phyloP scores from a whole-genome alignment of 768 basidiomycete species.

The Mycena albidolilacea region DNA sequence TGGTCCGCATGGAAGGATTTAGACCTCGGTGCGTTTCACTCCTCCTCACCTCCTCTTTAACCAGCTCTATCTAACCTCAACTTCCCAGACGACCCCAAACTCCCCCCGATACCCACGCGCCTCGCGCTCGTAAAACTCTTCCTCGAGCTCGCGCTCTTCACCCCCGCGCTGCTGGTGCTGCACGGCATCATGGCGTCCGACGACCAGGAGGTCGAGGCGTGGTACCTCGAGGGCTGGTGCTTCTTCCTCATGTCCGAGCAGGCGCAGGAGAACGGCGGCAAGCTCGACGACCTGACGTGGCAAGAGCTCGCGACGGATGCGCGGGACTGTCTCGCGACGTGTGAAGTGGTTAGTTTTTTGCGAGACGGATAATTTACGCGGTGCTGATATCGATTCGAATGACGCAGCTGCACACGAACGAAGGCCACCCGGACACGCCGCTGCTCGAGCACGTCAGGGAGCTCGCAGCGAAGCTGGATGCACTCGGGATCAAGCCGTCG shows the following conservation, averaged over 20 bases:
- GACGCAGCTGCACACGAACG: constrained; percentile 74
- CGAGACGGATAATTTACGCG: not conserved
- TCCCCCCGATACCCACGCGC: constrained; percentile 82
- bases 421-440: constrained; percentile 83
- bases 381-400: constrained; percentile 25
- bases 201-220: constrained; percentile 90
- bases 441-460: constrained; percentile 84
- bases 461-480: constrained; percentile 77
- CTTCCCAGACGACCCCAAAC: constrained; percentile 72
- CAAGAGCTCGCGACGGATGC: constrained; percentile 86
- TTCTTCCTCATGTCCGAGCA: constrained; percentile 88
- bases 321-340: constrained; percentile 87
- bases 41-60: constrained; percentile 34
- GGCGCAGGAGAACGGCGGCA: constrained; percentile 69
- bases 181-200: constrained; percentile 86
- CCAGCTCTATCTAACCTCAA: not conserved
- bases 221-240: constrained; percentile 97
- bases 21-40: constrained; percentile 59
- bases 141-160: constrained; percentile 80
- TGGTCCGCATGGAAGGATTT: constrained; percentile 82
- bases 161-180: constrained; percentile 81
- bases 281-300: constrained; percentile 71
- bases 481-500: constrained; percentile 75
- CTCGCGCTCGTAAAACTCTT: constrained; percentile 85
- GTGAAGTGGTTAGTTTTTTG: constrained; percentile 73